A percentile compares a stretch with the other conserved stretches of the same genome.
phyloP scores from a whole-genome alignment of 805 yeast species.

The baker's yeast (Saccharomyces cerevisiae) region DNA sequence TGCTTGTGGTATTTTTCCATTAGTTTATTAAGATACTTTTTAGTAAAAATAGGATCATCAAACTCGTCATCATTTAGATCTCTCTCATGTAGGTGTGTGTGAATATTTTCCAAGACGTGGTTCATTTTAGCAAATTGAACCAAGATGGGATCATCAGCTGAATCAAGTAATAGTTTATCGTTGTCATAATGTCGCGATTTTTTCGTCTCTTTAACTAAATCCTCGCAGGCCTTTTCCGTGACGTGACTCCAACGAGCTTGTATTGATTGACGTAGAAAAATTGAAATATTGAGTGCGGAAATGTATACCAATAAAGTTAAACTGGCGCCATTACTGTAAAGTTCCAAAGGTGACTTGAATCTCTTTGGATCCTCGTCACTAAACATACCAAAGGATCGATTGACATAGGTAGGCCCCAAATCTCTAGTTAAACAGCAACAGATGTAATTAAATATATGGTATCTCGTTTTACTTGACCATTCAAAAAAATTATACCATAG shows the following conservation, averaged over 20 bases:
- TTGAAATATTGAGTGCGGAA: slow-evolving; percentile 52
- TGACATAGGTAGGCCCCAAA: slow-evolving; percentile 56
- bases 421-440: slow-evolving; percentile 67
- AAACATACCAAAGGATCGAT: slow-evolving; percentile 31
- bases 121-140: slow-evolving; percentile 54
- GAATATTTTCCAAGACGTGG: slow-evolving; percentile 54
- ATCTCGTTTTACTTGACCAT: slow-evolving; percentile 67
- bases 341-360: slow-evolving; percentile 15
- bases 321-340: slow-evolving; percentile 17
- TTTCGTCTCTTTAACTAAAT: slow-evolving; percentile 1
- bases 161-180: slow-evolving; percentile 3
- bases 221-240: slow-evolving; percentile 15
- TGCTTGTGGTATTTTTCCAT: slow-evolving; percentile 41
- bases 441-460: slow-evolving; percentile 58
- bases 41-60: slow-evolving; percentile 13
- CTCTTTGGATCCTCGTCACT: slow-evolving; percentile 14
- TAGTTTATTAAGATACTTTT: slow-evolving; percentile 9
- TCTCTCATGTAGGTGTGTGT: slow-evolving; percentile 39
- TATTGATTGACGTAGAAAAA: slow-evolving; percentile 56
- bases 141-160: slow-evolving; percentile 37
- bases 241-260: slow-evolving; percentile 50
- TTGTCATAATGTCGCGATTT: not conserved
- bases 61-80: slow-evolving; percentile 8
- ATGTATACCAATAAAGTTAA: slow-evolving; percentile 46
- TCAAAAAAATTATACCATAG: slow-evolving; percentile 84